Conservation (phyloP, 768 basidiomycete genomes). For the Tulasnella sp. region DNA sequence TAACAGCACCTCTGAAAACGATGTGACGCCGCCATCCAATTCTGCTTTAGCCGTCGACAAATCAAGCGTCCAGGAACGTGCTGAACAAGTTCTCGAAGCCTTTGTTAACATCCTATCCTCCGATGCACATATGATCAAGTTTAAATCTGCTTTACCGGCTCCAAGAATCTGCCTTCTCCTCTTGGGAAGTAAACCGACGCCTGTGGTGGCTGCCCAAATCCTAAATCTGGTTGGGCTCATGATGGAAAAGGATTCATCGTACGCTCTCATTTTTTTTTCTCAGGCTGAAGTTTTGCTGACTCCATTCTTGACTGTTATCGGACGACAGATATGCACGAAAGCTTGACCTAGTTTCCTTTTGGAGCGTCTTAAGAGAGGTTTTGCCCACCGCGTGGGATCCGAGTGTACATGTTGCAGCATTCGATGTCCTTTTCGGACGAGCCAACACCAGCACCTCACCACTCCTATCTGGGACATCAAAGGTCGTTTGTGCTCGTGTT, state of each 20-base stretch:
- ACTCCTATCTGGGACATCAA: not conserved
- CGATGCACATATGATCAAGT: conserved; percentile 58
- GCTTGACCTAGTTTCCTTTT: conserved; percentile 82
- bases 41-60: conserved; percentile 52
- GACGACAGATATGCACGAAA: conserved; percentile 60
- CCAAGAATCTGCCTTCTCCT: conserved; percentile 76
- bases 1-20: not conserved
- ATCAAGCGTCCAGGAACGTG: conserved; percentile 52
- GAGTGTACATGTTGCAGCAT: conserved; percentile 61
- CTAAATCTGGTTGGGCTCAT: conserved; percentile 58
- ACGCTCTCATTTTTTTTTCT: not conserved
- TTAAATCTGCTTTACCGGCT: conserved; percentile 68
- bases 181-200: conserved; percentile 69
- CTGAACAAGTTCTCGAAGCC: conserved; percentile 62
- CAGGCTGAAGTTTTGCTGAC: not conserved
- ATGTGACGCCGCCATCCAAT: conserved; percentile 33
- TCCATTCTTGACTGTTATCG: not conserved
- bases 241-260: conserved; percentile 38
- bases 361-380: conserved; percentile 66
- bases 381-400: conserved; percentile 66
- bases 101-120: conserved; percentile 61
- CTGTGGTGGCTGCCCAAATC: conserved; percentile 55
- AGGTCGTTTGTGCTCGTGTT: conserved; percentile 60
- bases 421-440: conserved; percentile 64
- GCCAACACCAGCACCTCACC: conserved; percentile 6